Base-by-base conservation (phyloP, 192 early-diverging fungal genomes). In the Dissophora ornata region DNA sequence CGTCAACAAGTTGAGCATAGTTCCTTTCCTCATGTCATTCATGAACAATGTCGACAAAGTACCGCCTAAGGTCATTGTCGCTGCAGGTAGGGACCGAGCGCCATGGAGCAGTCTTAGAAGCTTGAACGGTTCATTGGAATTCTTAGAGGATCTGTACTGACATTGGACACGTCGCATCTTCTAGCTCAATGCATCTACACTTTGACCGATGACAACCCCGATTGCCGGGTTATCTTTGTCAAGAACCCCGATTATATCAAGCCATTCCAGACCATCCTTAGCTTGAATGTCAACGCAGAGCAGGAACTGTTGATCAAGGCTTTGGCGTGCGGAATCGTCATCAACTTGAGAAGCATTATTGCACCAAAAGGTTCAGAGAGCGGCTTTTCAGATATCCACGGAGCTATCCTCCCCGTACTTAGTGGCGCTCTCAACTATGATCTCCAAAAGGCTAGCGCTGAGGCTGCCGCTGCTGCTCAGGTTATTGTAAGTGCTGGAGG, bases 161-260 rank as follows among this genome's bases (percentile, higher is more conserved):
- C 13, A 44, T 47, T 30, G 16, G 11, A 18, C n/a, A n/a, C 49
- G 19, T 63, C 3, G 55, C 60, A 15, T 45, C 44, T 45, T 45
- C 9, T 77, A 85, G 93, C 84, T 9, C 94, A 95, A 81, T 93
- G 90, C 42, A 81, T 97, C 15, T 89, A 92, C 66, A 93, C 93
- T 4, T 80, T 97, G 42, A 92, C 93, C 0, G 94, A 95, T 51
- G 91, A 92, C 18, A 94, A 94, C 63, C 60, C 75, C 13, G 82
- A 84, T 4, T 84, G 87, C 32, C 69, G 87, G 45, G 79, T 84
- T 25, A 67, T 86, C 4, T 88, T 93, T 75, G 66, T 83, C 28
- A 66, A 75, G 18, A 88, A 89, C 61, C 79, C 83, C 6, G 82
- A 83, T 55, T 87, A 88, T 13, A 75, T 87, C 11, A 66, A 78